These are phyloP conservation scores for Canavalia gladiata DNA, from an alignment of 306 rosid genomes.

Conservation along the genomic window DNA sequence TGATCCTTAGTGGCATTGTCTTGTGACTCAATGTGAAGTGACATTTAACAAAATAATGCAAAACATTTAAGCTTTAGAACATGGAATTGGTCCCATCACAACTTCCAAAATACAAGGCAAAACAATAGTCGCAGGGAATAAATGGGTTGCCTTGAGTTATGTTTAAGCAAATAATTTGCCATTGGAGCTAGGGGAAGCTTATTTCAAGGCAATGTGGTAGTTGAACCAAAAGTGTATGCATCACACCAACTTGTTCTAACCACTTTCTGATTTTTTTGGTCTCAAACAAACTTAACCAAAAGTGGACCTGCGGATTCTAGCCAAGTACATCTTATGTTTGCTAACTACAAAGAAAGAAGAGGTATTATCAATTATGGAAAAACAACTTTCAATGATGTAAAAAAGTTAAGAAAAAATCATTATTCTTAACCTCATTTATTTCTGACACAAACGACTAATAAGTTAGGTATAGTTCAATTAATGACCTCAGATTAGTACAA, in stretches of 20 bases:
- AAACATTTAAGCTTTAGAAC: conserved; percentile 41
- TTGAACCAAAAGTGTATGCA: conserved; percentile 49
- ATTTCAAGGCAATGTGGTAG: conserved; percentile 36
- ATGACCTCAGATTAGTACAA: conserved; percentile 38
- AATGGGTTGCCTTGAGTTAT: conserved; percentile 41
- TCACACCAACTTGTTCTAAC: conserved; percentile 38
- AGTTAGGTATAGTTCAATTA: conserved; percentile 43
- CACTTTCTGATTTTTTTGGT: conserved; percentile 32
- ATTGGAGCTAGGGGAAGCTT: conserved; percentile 37
- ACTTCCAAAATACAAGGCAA: conserved; percentile 34
- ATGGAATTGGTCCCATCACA: conserved; percentile 51
- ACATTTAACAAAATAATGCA: conserved; percentile 35
- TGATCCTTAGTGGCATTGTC: conserved; percentile 51
- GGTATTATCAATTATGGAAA: neutral
- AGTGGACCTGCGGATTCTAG: conserved; percentile 28
- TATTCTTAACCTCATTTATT: conserved; percentile 7
- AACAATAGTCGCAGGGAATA: neutral
- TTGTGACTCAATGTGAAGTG: conserved; percentile 37
- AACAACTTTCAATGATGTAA: conserved; percentile 31
- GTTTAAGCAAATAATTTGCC: conserved; percentile 49
- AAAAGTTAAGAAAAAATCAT: conserved; percentile 19
- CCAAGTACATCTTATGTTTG: conserved; percentile 6
- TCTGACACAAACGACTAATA: conserved; percentile 11
- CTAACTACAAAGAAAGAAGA: neutral
- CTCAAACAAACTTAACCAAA: conserved; percentile 48